phyloP scores from a whole-genome alignment of 805 yeast species.

The Schwanniomyces occidentalis region DNA sequence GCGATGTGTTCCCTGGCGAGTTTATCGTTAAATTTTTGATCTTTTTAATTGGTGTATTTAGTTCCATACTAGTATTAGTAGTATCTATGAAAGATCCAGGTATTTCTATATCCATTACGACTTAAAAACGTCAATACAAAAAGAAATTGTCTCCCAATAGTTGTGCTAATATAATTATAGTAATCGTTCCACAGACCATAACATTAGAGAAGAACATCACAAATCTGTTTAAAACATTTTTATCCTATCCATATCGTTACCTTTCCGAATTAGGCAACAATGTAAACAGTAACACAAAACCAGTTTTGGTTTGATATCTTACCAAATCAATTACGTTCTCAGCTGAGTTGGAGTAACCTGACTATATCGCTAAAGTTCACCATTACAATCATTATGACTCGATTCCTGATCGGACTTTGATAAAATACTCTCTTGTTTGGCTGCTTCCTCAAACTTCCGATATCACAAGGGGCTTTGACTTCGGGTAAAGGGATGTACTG shows the following conservation, averaged over 20 bases:
- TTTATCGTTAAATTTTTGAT: conserved; percentile 31
- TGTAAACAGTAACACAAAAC: conserved; percentile 5
- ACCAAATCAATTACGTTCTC: too few species aligned
- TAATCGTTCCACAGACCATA: too few species aligned
- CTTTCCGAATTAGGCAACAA: conserved; percentile 8
- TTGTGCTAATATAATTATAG: too few species aligned
- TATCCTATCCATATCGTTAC: neutral
- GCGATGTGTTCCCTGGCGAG: conserved; percentile 25
- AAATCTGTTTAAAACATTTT: neutral
- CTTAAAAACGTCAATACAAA: too few species aligned
- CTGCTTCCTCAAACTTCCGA: conserved; percentile 3
- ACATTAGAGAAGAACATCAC: too few species aligned
- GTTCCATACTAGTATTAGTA: conserved; percentile 7
- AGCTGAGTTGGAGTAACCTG: too few species aligned
- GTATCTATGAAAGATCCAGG: conserved; percentile 5
- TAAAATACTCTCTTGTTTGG: too few species aligned
- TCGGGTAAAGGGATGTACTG: conserved; percentile 9
- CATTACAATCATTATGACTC: too few species aligned
- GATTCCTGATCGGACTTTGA: too few species aligned
- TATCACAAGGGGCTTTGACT: neutral
- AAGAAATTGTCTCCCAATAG: too few species aligned
- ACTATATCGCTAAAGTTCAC: too few species aligned
- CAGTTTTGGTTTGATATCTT: too few species aligned
- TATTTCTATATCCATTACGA: conserved; percentile 14
- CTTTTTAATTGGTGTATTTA: conserved; percentile 43